Evolutionary conservation across 441 rosid genomes (phyloP).

Genomic region (Erysimum cheiri): DNA sequence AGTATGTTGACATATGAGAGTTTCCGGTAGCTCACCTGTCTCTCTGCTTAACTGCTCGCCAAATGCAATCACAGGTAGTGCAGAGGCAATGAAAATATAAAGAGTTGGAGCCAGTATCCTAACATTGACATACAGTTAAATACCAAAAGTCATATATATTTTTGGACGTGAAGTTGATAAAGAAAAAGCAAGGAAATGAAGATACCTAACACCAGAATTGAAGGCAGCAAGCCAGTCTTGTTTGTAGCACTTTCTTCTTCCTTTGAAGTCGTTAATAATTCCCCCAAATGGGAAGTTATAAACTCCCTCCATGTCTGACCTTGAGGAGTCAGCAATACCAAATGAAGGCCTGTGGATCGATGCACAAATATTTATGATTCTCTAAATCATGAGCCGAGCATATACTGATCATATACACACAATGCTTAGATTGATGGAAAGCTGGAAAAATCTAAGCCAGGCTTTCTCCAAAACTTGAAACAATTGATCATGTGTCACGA

Average conservation of each 20-base stretch:
- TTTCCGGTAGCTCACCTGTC: constrained; percentile 54
- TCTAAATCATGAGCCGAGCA: neutral
- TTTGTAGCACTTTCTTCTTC: constrained; percentile 74
- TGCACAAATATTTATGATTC: neutral
- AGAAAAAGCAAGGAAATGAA: constrained; percentile 3
- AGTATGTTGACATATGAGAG: neutral
- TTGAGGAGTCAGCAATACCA: constrained; percentile 33
- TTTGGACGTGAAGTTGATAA: constrained; percentile 5
- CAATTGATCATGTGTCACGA: neutral
- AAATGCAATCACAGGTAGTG: constrained; percentile 88
- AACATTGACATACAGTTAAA: constrained; percentile 20
- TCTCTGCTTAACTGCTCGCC: constrained; percentile 89
- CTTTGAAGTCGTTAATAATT: constrained; percentile 62
- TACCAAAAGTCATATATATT: neutral
- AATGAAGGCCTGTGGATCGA: constrained; percentile 20
- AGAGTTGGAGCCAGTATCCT: constrained; percentile 83
- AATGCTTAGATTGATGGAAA: no score
- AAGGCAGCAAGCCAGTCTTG: constrained; percentile 73
- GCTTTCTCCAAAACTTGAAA: neutral
- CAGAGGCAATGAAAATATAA: constrained; percentile 90
- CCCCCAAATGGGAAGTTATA: constrained; percentile 63
- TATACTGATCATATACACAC: neutral
- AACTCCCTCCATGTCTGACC: constrained; percentile 57
- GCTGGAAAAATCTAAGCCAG: neutral
- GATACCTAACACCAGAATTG: constrained; percentile 64